Percentiles rank a stretch among this genome's conserved stretches.
phyloP scores from a whole-genome alignment of 73 alveolate species.

The Paramecium bursaria region DNA sequence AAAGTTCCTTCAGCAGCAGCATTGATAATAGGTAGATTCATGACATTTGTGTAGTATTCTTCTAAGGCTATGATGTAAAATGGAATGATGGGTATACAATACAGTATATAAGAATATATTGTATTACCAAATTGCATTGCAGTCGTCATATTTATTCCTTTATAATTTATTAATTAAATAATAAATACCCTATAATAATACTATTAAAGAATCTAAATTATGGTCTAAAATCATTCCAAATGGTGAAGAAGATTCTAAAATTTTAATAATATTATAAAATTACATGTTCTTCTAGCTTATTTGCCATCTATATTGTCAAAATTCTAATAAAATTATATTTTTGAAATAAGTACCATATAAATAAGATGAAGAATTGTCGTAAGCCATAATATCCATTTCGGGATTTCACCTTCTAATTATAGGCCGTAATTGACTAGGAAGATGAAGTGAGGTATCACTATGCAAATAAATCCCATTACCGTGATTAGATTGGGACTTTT shows the following conservation, averaged over 20 bases:
- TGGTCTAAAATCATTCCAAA: slow-evolving; percentile 56
- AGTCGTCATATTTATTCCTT: slow-evolving; percentile 46
- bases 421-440: too few relatives aligned
- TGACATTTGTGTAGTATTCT: slow-evolving; percentile 51
- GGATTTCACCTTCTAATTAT: slow-evolving; percentile 51
- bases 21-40: slow-evolving; percentile 49
- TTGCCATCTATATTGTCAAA: slow-evolving; percentile 61
- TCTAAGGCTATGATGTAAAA: slow-evolving; percentile 50
- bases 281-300: slow-evolving; percentile 52
- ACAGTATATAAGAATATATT: not conserved
- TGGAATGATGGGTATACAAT: slow-evolving; percentile 16
- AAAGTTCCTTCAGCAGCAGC: slow-evolving; percentile 60
- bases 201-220: slow-evolving; percentile 49
- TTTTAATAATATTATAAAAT: not conserved
- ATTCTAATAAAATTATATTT: slow-evolving; percentile 26
- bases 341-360: slow-evolving; percentile 58
- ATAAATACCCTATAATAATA: slow-evolving; percentile 34
- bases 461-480: too few relatives aligned
- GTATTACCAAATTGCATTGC: slow-evolving; percentile 31
- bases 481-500: too few relatives aligned
- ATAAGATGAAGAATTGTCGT: slow-evolving; percentile 25
- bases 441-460: too few relatives aligned
- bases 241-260: slow-evolving; percentile 55
- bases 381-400: slow-evolving; percentile 51
- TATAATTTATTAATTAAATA: not conserved